Conservation (phyloP, 1,139 yeast species). For the Yamadazyma buinensis region DNA sequence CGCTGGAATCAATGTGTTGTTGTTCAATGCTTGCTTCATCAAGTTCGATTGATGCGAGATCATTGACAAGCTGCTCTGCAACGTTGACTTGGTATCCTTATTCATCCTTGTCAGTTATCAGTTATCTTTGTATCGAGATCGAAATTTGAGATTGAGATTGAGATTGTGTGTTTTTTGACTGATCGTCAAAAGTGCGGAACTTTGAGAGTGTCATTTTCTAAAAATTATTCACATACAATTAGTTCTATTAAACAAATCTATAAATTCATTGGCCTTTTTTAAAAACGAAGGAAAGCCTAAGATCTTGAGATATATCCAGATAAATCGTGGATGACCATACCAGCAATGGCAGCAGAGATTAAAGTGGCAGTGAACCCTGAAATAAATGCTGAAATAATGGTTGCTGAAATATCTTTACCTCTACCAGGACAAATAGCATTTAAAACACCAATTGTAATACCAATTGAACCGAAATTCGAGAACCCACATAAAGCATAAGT, state of each 20-base stretch:
- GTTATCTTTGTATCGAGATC: too few relatives aligned
- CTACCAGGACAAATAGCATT: slow-evolving; percentile 54
- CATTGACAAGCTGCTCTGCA: slow-evolving; percentile 51
- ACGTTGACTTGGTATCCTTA: slow-evolving; percentile 13
- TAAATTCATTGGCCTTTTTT: too few relatives aligned
- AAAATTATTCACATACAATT: too few relatives aligned
- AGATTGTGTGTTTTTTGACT: too few relatives aligned
- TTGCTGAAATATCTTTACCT: slow-evolving; percentile 46
- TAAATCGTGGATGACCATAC: slow-evolving; percentile 61
- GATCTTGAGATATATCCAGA: slow-evolving; percentile 15
- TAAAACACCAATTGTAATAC: slow-evolving; percentile 62
- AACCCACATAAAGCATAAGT: slow-evolving; percentile 67
- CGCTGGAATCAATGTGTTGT: slow-evolving; percentile 75
- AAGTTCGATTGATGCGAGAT: slow-evolving; percentile 68
- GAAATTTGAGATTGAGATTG: too few relatives aligned
- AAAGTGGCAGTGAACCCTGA: slow-evolving; percentile 57
- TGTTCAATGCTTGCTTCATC: slow-evolving; percentile 78
- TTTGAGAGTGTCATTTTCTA: too few relatives aligned
- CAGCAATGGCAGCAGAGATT: slow-evolving; percentile 62
- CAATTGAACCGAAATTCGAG: slow-evolving; percentile 62
- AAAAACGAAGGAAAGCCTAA: too few relatives aligned
- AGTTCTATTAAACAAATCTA: too few relatives aligned
- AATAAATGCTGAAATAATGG: slow-evolving; percentile 49
- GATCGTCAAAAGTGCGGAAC: too few relatives aligned
- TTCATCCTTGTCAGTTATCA: too few relatives aligned